Evolutionary conservation across 2,329 filamentous ascomycete genomes (phyloP).

Genomic region (Botrytis pseudocinerea): DNA sequence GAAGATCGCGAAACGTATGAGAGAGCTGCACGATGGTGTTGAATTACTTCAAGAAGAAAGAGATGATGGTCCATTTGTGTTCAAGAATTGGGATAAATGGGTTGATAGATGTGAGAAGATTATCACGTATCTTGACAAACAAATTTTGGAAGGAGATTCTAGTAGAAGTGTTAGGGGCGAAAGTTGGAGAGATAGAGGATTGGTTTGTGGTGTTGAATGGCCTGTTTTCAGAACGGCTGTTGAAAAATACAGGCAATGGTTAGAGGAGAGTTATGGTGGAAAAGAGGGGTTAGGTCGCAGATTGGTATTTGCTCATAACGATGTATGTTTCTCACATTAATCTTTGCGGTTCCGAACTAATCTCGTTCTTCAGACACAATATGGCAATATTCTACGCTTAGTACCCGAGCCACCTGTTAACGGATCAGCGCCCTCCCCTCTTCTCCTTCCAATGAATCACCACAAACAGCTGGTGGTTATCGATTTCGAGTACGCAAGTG

Average conservation of each 20-base stretch:
- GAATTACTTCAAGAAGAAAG: constrained; percentile 79
- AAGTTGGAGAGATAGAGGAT: constrained; percentile 68
- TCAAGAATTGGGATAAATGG: constrained; percentile 84
- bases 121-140: constrained; percentile 54
- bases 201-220: constrained; percentile 86
- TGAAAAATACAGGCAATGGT: constrained; percentile 72
- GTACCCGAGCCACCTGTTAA: constrained; percentile 56
- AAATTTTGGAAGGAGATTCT: constrained; percentile 48
- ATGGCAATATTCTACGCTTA: constrained; percentile 89
- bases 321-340: constrained; percentile 59
- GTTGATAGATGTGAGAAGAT: constrained; percentile 57
- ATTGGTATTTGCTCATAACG: constrained; percentile 95
- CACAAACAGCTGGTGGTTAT: constrained; percentile 97
- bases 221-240: constrained; percentile 71
- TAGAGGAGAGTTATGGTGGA: constrained; percentile 72
- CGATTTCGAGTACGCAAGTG: constrained; percentile 95
- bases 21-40: constrained; percentile 91
- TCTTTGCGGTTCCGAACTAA: constrained; percentile 25
- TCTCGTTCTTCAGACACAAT: constrained; percentile 71
- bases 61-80: constrained; percentile 77
- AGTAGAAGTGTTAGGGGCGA: constrained; percentile 42
- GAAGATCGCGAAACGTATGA: constrained; percentile 96
- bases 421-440: constrained; percentile 60
- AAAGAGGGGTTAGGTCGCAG: constrained; percentile 65
- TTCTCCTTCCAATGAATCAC: constrained; percentile 84